Base-by-base conservation (phyloP, 257 asterid species). In the Primulina huaijiensis region DNA sequence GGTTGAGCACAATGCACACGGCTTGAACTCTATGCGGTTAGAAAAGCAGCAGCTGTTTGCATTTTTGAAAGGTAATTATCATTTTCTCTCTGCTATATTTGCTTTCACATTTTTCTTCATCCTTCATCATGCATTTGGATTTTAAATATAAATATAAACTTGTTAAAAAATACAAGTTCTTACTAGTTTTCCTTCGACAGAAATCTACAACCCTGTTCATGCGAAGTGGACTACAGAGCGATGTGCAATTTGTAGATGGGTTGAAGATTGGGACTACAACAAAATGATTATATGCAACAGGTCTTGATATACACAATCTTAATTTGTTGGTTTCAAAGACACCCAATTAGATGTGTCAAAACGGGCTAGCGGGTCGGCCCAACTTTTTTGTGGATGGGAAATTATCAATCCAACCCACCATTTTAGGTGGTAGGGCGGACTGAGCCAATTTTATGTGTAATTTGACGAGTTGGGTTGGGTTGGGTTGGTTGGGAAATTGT, bases 191-290 rank as follows among this genome's bases (percentile, higher is more conserved):
- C 27, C 71, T 80, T 65, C 72, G 16, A 40, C 89, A 94, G 99
- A 88, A 85, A 79, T 81, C 70, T 91, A 88, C 38, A 69, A 83
- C 19, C 94, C 97, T 73, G 86, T 94, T 56, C 76, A 64, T 78
- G 88, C 88, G 67, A 91, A 88, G 82, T 94, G 98, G 98, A 91
- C 96, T 17, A 76, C 99, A 33, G 99, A 94, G 77, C 84, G 95
- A 52, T 94, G 99, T 84, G 98, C 99, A 76, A 74, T 91, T 74
- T 94, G 98, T 80, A 85, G 99, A 83, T 91, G 99, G 99, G 95
- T 91, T 75, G 99, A 91, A 75, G 99, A 94, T 74, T 94, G 97
- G 97, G 98, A 91, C 62, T 84, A 94, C 82, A 94, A 94, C 79
- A 94, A 94, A 80, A 92, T 94, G 70, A 85, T 94, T 46, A 89